Percentiles rank a stretch among this genome's conserved stretches.
phyloP scores from a whole-genome alignment of 2,329 filamentous ascomycete species.

The Taxawa tesnikishii region DNA sequence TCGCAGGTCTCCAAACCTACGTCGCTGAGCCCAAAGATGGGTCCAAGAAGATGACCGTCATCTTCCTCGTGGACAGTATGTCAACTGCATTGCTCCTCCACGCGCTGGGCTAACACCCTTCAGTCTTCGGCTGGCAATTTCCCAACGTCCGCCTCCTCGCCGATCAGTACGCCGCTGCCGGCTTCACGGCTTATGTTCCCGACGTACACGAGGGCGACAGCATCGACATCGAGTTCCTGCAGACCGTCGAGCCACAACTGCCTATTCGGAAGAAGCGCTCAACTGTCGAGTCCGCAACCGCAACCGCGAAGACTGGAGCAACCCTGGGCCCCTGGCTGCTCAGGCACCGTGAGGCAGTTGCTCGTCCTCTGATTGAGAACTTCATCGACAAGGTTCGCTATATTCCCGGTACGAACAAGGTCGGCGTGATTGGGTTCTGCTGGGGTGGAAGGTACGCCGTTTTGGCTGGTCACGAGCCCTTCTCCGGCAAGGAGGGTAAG shows the following conservation, averaged over 20 bases:
- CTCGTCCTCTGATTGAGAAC: conserved; percentile 29
- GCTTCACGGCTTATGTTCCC: conserved; percentile 34
- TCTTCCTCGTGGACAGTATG: conserved; percentile 34
- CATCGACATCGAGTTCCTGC: conserved; percentile 25
- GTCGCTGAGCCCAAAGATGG: conserved; percentile 28
- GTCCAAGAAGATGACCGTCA: conserved; percentile 29
- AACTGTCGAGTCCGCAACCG: conserved; percentile 26
- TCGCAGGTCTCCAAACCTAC: conserved; percentile 29
- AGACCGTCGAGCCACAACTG: conserved; percentile 30
- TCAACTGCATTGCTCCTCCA: neutral
- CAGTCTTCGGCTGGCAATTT: conserved; percentile 37
- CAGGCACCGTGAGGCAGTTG: conserved; percentile 29
- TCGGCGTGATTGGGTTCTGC: conserved; percentile 37
- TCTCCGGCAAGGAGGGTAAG: conserved; percentile 13
- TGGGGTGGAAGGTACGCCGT: conserved; percentile 32
- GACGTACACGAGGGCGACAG: conserved; percentile 31
- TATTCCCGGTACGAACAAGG: conserved; percentile 28
- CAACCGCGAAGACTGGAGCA: conserved; percentile 26
- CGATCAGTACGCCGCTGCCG: conserved; percentile 33
- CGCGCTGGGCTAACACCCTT: conserved; percentile 3
- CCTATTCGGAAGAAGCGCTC: conserved; percentile 23
- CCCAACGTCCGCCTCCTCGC: conserved; percentile 33
- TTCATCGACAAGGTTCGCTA: conserved; percentile 28
- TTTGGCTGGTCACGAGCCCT: conserved; percentile 16
- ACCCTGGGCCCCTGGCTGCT: conserved; percentile 31